Conservation (phyloP, 306 rosid genomes). For the Vigna angularis region DNA sequence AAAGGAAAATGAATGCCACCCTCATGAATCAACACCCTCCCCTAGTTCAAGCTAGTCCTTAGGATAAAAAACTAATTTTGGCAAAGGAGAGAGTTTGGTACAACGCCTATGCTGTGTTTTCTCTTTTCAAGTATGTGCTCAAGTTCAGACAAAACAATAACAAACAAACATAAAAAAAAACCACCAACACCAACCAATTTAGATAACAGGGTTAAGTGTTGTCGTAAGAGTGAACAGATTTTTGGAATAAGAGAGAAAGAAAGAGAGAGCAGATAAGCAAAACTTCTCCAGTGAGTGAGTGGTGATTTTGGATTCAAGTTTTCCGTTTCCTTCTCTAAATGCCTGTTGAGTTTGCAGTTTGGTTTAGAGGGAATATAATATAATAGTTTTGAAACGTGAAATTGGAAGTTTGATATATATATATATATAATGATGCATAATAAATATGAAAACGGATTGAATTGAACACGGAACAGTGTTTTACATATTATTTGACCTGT, state of each 20-base stretch:
- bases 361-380: not conserved
- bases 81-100: not conserved
- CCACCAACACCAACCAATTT: conserved; percentile 40
- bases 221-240: conserved; percentile 39
- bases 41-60: conserved; percentile 50
- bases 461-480: too few relatives aligned
- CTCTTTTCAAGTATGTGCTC: conserved; percentile 42
- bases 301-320: too few relatives aligned
- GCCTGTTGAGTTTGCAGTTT: not conserved
- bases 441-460: too few relatives aligned
- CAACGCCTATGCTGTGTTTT: conserved; percentile 6
- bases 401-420: not conserved
- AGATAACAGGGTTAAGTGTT: conserved; percentile 27
- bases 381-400: not conserved
- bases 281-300: not conserved
- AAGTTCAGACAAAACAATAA: conserved; percentile 66
- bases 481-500: too few relatives aligned
- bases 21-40: conserved; percentile 47
- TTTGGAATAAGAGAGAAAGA: conserved; percentile 25
- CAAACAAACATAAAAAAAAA: conserved; percentile 46
- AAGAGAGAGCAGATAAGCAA: not conserved
- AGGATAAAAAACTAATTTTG: conserved; percentile 12
- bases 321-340: too few relatives aligned
- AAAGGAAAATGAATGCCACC: conserved; percentile 39
- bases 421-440: too few relatives aligned